These are phyloP conservation scores for Leonotis leonurus DNA, from an alignment of 257 asterid species.

Conservation along the genomic window DNA sequence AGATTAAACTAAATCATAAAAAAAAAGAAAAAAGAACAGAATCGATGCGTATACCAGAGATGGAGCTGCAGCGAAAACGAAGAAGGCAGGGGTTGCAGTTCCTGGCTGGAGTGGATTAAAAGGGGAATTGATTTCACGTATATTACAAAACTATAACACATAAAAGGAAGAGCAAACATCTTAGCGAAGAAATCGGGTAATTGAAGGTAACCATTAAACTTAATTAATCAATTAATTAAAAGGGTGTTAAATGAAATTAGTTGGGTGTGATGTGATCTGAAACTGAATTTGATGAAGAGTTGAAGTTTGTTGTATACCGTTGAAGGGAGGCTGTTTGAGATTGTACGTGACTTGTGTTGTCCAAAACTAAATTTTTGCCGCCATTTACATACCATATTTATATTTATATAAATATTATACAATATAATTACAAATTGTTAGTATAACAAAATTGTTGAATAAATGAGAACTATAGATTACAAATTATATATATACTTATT, in stretches of 20 bases:
- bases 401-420: not conserved
- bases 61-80: constrained; percentile 20
- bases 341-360: constrained; percentile 15
- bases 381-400: not conserved
- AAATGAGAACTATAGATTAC: too few species aligned
- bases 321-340: constrained; percentile 16
- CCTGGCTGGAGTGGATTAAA: constrained; percentile 10
- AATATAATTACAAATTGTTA: too few species aligned
- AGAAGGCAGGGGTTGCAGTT: constrained; percentile 8
- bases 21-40: not conserved
- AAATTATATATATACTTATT: too few species aligned
- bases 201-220: constrained; percentile 11
- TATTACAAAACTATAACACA: not conserved
- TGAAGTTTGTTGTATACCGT: not conserved
- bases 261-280: not conserved
- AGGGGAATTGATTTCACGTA: constrained; percentile 2
- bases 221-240: not conserved
- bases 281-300: too few species aligned
- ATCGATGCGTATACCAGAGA: constrained; percentile 20
- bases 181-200: constrained; percentile 22
- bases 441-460: too few species aligned
- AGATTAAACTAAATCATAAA: not conserved
- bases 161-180: not conserved
- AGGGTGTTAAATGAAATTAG: not conserved
- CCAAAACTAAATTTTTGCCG: not conserved